Base-by-base conservation (phyloP, 2,329 filamentous ascomycete species). In the Colletotrichum sp. region DNA sequence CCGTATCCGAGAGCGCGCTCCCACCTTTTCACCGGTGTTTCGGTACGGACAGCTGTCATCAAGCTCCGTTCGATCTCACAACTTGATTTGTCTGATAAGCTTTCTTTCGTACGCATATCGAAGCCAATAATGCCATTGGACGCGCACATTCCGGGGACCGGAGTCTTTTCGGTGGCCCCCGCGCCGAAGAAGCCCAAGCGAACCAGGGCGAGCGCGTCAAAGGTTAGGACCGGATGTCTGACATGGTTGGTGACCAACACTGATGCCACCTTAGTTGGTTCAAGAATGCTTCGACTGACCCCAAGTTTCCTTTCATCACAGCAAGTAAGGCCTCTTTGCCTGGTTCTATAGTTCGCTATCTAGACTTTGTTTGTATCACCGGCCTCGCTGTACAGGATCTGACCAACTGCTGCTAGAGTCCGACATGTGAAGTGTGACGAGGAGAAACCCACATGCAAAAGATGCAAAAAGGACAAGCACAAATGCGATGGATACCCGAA, bases 341-440 rank as follows among this genome's bases (percentile, higher is more conserved):
- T 72, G 30, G 24, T 59, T 16, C 14, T 12, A 43, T 52, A 65
- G 62, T 65, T 52, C 62, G 62, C 62, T 26, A 38, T 14, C 30
- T 62, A 18, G 18, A 26, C 43, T 43, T 21, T 58, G n/a, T 13
- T 30, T 4, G 14, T 21, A 28, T 13, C n/a, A 7, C 9, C 26
- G 8, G 21, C n/a, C 36, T 16, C 28, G 7, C 14, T 58, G 38
- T 48, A 13, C 30, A 38, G 30, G 7, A 48, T 59, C 72, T 72
- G 13, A 71, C 67, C 14, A 21, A 52, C 43, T 14, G 13, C 7
- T 14, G n/a, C 18, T 24, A 76, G 70, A 69, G 62, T 61, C 26
- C 74, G 77, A 18, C 76, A 74, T 58, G 71, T 78, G n/a, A 78
- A 78, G 24, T 78, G 77, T 38, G 77, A 78, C 26, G 77, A 78